These are phyloP conservation scores for Myochromella boudieri DNA, from an alignment of 768 basidiomycete species.

Conservation along the genomic window DNA sequence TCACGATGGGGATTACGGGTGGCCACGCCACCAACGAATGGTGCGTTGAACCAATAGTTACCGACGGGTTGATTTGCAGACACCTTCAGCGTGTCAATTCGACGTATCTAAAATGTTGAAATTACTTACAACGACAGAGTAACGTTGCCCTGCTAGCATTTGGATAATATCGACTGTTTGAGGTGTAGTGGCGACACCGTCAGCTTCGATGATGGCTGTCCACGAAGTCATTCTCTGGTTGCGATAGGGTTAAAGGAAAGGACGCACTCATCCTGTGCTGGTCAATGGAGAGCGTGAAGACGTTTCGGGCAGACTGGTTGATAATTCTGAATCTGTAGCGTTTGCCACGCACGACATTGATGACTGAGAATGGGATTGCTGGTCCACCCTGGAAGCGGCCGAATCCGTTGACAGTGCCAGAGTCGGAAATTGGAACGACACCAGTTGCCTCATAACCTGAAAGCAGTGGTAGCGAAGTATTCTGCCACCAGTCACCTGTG, in stretches of 20 bases:
- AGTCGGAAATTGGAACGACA: conserved; percentile 29
- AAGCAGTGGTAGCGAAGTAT: conserved; percentile 23
- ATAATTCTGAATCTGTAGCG: conserved; percentile 51
- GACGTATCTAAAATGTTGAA: neutral
- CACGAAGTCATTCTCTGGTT: neutral
- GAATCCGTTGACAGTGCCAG: conserved; percentile 42
- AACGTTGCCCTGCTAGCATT: conserved; percentile 50
- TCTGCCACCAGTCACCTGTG: conserved; percentile 44
- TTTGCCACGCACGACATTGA: conserved; percentile 33
- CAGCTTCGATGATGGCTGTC: conserved; percentile 36
- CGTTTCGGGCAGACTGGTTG: conserved; percentile 39
- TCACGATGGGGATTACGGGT: conserved; percentile 30
- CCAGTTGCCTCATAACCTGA: conserved; percentile 23
- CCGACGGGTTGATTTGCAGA: conserved; percentile 41
- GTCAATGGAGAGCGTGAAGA: conserved; percentile 32
- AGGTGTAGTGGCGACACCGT: conserved; percentile 33
- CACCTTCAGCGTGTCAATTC: conserved; percentile 11
- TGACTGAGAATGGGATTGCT: conserved; percentile 30
- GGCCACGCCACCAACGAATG: conserved; percentile 30
- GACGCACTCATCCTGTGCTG: conserved; percentile 26
- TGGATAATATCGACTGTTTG: conserved; percentile 37
- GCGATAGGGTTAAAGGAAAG: neutral
- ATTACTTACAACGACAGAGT: conserved; percentile 34
- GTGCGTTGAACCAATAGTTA: conserved; percentile 48
- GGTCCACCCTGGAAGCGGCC: conserved; percentile 43